Evolutionary conservation across 139 green algal genomes (phyloP).

Genomic region (Chlorella sp.): DNA sequence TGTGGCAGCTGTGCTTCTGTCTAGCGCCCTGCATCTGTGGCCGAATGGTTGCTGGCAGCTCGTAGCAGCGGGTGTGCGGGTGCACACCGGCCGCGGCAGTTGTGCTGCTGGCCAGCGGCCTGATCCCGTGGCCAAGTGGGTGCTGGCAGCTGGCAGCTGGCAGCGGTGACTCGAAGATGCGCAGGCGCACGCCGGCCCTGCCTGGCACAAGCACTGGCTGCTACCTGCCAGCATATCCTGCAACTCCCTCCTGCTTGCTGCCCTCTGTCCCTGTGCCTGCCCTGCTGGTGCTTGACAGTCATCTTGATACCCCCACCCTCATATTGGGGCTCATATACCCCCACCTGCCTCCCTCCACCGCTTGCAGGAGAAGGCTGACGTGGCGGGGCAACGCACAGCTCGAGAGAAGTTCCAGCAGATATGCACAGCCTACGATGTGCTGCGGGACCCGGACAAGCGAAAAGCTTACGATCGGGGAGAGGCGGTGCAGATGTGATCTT

Average conservation of each 20-base stretch:
- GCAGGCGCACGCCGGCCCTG: no score
- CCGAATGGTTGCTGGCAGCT: background rate
- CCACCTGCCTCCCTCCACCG: background rate
- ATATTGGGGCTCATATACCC: background rate
- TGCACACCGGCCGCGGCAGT: no score
- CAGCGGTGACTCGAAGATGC: background rate
- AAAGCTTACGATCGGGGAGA: conserved; percentile 66
- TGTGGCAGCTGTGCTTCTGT: background rate
- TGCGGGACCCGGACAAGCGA: conserved; percentile 64
- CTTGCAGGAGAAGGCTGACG: conserved; percentile 26
- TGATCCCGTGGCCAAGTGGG: no score
- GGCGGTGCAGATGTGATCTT: conserved; percentile 9
- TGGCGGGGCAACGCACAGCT: conserved; percentile 32
- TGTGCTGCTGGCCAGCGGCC: no score
- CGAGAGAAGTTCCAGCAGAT: conserved; percentile 70
- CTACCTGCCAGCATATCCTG: background rate
- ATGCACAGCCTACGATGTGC: conserved; percentile 68
- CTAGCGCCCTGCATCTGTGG: background rate
- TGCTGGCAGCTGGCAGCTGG: background rate
- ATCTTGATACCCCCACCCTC: background rate
- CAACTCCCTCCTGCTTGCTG: background rate
- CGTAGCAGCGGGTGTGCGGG: no score
- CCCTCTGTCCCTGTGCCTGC: background rate
- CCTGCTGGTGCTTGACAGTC: background rate
- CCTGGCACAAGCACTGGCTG: background rate